Base-by-base conservation (phyloP, 305 asterid genomes). In the Salvia sclarea region DNA sequence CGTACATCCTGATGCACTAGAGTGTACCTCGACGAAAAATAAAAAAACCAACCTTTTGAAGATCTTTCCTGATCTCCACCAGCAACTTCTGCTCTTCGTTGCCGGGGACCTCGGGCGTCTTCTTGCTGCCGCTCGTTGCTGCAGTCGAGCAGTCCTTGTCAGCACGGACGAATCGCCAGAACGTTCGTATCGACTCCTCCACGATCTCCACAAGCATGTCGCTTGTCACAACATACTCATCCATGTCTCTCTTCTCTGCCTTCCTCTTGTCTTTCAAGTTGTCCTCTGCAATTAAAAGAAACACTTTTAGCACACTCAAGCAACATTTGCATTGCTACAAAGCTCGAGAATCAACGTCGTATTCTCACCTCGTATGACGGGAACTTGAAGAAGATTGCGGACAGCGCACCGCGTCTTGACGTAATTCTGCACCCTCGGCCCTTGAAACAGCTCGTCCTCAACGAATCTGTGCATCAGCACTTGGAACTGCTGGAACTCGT, bases 401-500 rank as follows among this genome's bases (percentile, higher is more conserved):
- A 80, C 86, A 24, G 86, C 84, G 69, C 92, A 89, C 30, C 99
- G 77, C 31, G 77, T 80, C 63, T 86, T 85, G 80, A 87, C 89
- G 49, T 86, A 95, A 38, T 72, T 75, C 64, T 84, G 94, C 41
- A 85, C 86, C 64, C 99, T 82, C 0, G 93, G 95, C 14, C 88
- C 97, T 77, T 86, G 96, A 74, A 91, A 89, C 6, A 80, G 82
- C 60, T 91, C 99, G 9, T 95, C 95, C 73, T 95, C 99, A 0
- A 85, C 64, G 58, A 89, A 95, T 73, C 98, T 85, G 58, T 95
- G 95, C 77, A 94, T 18, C 56, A 95, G 89, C 65, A 89, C 98
- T 73, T 86, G 99, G 67, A 89, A 89, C 78, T 89, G 99, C 58
- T 89, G 98, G 76, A 95, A 95, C 78, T 95, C 98, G 6, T 90